Percentiles rank a stretch among this genome's conserved stretches.
Conservation (phyloP, 352 stramenopile genomes). For the Phytophthora colocasiae region DNA sequence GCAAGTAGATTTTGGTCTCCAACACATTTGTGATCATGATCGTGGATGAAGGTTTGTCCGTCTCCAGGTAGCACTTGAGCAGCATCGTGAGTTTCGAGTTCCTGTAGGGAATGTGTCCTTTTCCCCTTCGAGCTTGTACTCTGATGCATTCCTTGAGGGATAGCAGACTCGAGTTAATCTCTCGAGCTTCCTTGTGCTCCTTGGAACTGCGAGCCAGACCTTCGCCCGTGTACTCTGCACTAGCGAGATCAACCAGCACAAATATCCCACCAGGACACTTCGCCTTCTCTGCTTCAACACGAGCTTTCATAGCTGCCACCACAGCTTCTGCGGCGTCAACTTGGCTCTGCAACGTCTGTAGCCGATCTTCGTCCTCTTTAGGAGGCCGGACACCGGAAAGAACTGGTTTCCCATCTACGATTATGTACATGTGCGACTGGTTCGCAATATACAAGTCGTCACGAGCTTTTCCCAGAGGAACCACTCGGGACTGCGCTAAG, state of each 20-base stretch:
- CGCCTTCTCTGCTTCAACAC: constrained; percentile 20
- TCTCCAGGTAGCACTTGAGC: constrained; percentile 43
- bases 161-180: constrained; percentile 55
- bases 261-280: constrained; percentile 40
- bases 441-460: no score
- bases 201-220: constrained; percentile 34
- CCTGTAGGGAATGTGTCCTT: constrained; percentile 38
- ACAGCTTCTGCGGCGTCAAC: constrained; percentile 29
- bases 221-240: constrained; percentile 62
- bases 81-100: constrained; percentile 64
- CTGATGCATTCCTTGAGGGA: constrained; percentile 64
- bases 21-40: constrained; percentile 64
- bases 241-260: constrained; percentile 60
- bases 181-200: constrained; percentile 22
- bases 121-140: constrained; percentile 23
- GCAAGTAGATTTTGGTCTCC: constrained; percentile 12
- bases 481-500: no score
- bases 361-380: no score
- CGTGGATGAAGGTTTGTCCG: constrained; percentile 24
- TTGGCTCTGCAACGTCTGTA: neutral
- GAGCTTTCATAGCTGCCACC: constrained; percentile 24
- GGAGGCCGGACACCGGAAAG: no score
- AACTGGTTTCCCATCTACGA: no score
- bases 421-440: no score
- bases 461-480: no score